phyloP scores from a whole-genome alignment of 495 filamentous ascomycete genomes.

The Lasiosphaeria ovina region DNA sequence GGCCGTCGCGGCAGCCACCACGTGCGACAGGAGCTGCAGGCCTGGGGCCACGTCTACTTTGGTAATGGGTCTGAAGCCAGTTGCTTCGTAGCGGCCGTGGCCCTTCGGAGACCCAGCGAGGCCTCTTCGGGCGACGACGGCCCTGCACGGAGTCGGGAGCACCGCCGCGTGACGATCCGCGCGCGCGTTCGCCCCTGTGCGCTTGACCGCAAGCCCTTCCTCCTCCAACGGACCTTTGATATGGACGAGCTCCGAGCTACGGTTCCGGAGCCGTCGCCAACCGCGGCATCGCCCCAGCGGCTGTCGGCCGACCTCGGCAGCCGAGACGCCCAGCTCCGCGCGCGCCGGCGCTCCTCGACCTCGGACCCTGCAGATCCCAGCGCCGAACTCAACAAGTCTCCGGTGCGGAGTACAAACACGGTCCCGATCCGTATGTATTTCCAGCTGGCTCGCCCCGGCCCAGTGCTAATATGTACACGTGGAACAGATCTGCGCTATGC shows the following conservation, averaged over 20 bases:
- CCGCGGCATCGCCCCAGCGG: conserved; percentile 8
- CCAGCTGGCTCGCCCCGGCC: background rate
- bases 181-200: conserved; percentile 44
- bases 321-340: conserved; percentile 5
- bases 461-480: conserved; percentile 7
- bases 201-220: conserved; percentile 41
- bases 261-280: conserved; percentile 28
- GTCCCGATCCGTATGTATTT: conserved; percentile 49
- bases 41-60: conserved; percentile 37
- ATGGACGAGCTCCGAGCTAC: conserved; percentile 43
- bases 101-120: conserved; percentile 34
- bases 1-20: conserved; percentile 19
- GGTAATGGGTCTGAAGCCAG: conserved; percentile 33
- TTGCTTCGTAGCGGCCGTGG: conserved; percentile 41
- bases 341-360: conserved; percentile 14
- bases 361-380: conserved; percentile 3
- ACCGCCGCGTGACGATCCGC: conserved; percentile 41
- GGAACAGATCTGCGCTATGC: conserved; percentile 50
- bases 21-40: conserved; percentile 29
- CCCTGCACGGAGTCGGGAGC: background rate
- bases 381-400: conserved; percentile 16
- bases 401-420: conserved; percentile 32
- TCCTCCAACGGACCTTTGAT: conserved; percentile 47
- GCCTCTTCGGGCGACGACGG: conserved; percentile 17
- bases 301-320: conserved; percentile 9